Base-by-base conservation (phyloP, 2,329 filamentous ascomycete species). In the Cladophialophora bantiana region DNA sequence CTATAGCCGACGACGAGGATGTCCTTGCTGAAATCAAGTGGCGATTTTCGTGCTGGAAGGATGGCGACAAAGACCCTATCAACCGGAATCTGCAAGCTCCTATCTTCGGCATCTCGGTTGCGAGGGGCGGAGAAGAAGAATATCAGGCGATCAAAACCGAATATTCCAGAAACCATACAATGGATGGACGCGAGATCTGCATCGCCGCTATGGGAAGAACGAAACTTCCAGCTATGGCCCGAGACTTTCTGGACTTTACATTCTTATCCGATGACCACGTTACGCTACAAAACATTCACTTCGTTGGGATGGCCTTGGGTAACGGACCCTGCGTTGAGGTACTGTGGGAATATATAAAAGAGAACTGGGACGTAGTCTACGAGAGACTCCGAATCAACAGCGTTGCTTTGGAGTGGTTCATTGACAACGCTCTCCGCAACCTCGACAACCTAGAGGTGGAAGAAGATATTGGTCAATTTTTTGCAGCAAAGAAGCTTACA, bases 151-250 rank as follows among this genome's bases (percentile, higher is more conserved):
- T 99, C 63, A 93, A 94, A 82, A 88, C 92, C 62, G 94, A 97
- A 77, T 98, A 92, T 84, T 84, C 88, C 69, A 89, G 84, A 59
- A 95, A 93, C 13, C 89, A 90, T 59, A 92, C 93, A 6, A 89
- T 97, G 38, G 95, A 98, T 74, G 94, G 93, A 73, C 96, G 94
- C 79, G 93, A 97, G 72, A 91, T 96, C 70, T 90, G 88, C 72
- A 86, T 98, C 3, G 83, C 86, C 40, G 88, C 91, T 3, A 85
- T 99, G 54, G 93, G 93, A 36, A 87, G 89, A 45, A 88, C 91
- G 26, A 89, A 90, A 73, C 87, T 92, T 62, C 77, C 83, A 0
- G 86, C 88, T 9, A 82, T 97, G 35, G 88, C 96, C 52, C 82
- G 85, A 64, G 80, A 89, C 75, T 84, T 89, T 85, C 75, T 90